Evolutionary conservation across 2,329 filamentous ascomycete genomes (phyloP).

Genomic region (Ramularia endophylla): DNA sequence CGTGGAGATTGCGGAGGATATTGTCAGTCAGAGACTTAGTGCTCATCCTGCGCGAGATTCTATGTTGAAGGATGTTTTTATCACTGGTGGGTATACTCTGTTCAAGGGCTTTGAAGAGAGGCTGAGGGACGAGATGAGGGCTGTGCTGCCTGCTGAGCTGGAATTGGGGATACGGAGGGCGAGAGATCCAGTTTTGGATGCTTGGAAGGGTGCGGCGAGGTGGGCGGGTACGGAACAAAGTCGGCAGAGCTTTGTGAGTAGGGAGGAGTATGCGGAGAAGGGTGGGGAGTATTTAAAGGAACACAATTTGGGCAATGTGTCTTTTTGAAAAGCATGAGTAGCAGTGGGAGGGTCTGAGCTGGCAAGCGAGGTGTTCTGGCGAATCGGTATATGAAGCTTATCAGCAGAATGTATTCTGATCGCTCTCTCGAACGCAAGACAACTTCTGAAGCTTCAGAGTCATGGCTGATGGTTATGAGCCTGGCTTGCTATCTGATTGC

Average conservation of each 20-base stretch:
- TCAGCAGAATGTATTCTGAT: too few relatives aligned
- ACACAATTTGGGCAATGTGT: constrained; percentile 40
- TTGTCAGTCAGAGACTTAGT: constrained; percentile 72
- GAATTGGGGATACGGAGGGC: constrained; percentile 68
- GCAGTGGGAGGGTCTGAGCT: too few relatives aligned
- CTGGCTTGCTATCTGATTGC: too few relatives aligned
- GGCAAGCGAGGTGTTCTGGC: too few relatives aligned
- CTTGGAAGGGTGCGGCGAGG: constrained; percentile 85
- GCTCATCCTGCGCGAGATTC: constrained; percentile 54
- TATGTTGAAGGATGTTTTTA: constrained; percentile 79
- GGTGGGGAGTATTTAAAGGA: constrained; percentile 86
- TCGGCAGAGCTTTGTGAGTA: constrained; percentile 60
- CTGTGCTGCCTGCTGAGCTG: constrained; percentile 63
- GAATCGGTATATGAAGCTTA: too few relatives aligned
- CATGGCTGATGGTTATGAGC: too few relatives aligned
- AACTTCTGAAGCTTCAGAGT: too few relatives aligned
- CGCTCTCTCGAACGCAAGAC: too few relatives aligned
- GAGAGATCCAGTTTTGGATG: constrained; percentile 71
- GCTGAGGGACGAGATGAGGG: constrained; percentile 64
- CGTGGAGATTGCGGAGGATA: constrained; percentile 84
- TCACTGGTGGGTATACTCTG: constrained; percentile 88
- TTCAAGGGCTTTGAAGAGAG: constrained; percentile 84
- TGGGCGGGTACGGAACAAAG: constrained; percentile 65
- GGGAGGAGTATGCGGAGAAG: constrained; percentile 85
- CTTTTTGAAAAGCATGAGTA: too few relatives aligned